Base-by-base conservation (phyloP, 768 basidiomycete genomes). In the Heimioporus sp. region DNA sequence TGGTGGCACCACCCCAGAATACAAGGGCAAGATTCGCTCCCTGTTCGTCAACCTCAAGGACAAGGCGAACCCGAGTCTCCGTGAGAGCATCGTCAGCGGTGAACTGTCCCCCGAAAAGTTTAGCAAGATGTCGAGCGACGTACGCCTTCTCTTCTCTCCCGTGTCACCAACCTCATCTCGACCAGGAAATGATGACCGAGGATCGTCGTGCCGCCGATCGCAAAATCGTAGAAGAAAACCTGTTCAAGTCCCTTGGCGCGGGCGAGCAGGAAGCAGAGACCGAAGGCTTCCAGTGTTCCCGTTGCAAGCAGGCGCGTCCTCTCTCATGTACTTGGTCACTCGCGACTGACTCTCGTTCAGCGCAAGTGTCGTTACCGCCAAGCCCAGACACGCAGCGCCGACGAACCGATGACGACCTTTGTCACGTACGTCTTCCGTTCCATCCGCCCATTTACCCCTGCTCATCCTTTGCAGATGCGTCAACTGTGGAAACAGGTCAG, bases 391-490 rank as follows among this genome's bases (percentile, higher is more conserved):
- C 81, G 97, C 49, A 93, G 91, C 65, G 96, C 97, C 9, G 97
- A 98, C 73, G 97, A 98, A 72, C 95, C 96, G 20, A 98, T 98
- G 95, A 98, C 96, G 3, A 95, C 93, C 17, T 96, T 94, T 66
- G 91, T 94, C 59, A 93, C 90, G 83, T 92, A 71, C 56, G 78
- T 75, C 30, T 17, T 35, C 13, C 35, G 7, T 17, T 21, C 35
- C 9, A n/a, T 48, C 38, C 28, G 19, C 28, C 10, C 24, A 28
- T 36, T 16, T 11, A 13, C 37, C 28, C 43, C 41, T 28, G 37
- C 47, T 53, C 10, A 55, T 51, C 0, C 36, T 12, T 19, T 54
- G 42, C 56, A 83, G 83, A 48, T 89, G 88, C 69, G 79, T 80
- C 48, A 80, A 81, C 57, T 89, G 87, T 64, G 80, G 80, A 63